These are phyloP conservation scores for Xylaria scruposa DNA, from an alignment of 495 filamentous ascomycete species.

Conservation along the genomic window DNA sequence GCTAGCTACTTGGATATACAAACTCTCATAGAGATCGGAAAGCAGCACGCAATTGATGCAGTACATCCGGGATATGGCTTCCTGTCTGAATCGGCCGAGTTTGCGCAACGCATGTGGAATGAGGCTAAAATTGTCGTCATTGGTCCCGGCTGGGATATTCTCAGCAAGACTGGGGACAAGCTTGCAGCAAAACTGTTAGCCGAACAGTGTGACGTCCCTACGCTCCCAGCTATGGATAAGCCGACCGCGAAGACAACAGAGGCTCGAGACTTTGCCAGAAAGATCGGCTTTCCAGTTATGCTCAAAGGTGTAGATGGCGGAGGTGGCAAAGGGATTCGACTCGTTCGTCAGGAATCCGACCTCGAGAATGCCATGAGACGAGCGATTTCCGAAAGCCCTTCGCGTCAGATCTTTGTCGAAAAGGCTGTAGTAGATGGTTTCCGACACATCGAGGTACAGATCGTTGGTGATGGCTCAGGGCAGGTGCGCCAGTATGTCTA, in stretches of 20 bases:
- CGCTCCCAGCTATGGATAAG: slow-evolving; percentile 55
- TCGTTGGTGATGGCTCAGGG: slow-evolving; percentile 62
- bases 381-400: slow-evolving; percentile 45
- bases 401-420: slow-evolving; percentile 36
- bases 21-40: slow-evolving; percentile 52
- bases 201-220: slow-evolving; percentile 59
- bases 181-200: slow-evolving; percentile 62
- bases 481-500: slow-evolving; percentile 50
- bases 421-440: slow-evolving; percentile 54
- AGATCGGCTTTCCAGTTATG: slow-evolving; percentile 63
- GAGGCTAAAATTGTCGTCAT: slow-evolving; percentile 58
- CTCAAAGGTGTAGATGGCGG: slow-evolving; percentile 63
- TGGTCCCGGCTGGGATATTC: slow-evolving; percentile 59
- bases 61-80: slow-evolving; percentile 71
- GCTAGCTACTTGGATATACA: slow-evolving; percentile 59
- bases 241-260: slow-evolving; percentile 50
- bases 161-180: slow-evolving; percentile 63
- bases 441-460: slow-evolving; percentile 64
- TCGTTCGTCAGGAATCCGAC: slow-evolving; percentile 49
- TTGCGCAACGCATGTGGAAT: slow-evolving; percentile 58
- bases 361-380: slow-evolving; percentile 49
- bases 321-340: slow-evolving; percentile 59
- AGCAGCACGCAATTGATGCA: slow-evolving; percentile 59
- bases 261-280: slow-evolving; percentile 50
- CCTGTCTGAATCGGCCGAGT: slow-evolving; percentile 64